Evolutionary conservation across 371 early-diverging fungal genomes (phyloP), one percentile per base, ranked within the genome.

Genomic region (Saksenaea oblongispora): DNA sequence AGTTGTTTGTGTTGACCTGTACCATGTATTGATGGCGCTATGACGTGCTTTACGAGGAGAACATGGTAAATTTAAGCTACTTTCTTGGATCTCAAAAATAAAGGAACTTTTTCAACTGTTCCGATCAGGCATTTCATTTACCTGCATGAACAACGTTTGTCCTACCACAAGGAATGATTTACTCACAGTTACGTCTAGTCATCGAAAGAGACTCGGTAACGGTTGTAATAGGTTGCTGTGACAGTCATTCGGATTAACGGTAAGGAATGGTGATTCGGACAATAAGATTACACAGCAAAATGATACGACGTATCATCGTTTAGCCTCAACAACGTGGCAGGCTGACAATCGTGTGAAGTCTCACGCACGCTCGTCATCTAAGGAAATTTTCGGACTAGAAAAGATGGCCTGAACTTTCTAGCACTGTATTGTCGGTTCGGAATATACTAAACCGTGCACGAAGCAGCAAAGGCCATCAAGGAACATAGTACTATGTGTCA

Each of bases 271-370:
- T 3, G 5, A 39, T 39, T 11, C 11, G 22, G 51, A 47, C 51
- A 47, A 47, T 47, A 22, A 47, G 51, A 47, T 47, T 47, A 47
- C 51, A 47, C 51, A 47, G 31, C 7, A 31, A 31, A 47, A 24
- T 47, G 24, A 22, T 22, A 22, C 51, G 31, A 26, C 26, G 51
- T 47, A 47, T 47, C 51, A 47, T 47, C 17, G 22, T 22, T 26
- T 22, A 47, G 51, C 11, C 3, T 10, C 22, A n/a, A 10, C n/a
- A 47, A 47, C 51, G 24, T 22, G 51, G 51, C 51, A 22, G 22
- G n/a, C n/a, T 47, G 51, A 22, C 51, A 47, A 47, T n/a, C 39
- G 39, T 39, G 39, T n/a, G 39, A 39, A 39, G 39, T 39, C 39
- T 39, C 39, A 14, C 36, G 36, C 13, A 14, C 10, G n/a, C 3